phyloP scores from a whole-genome alignment of 2,329 filamentous ascomycete genomes.

The Ustulina deusta region DNA sequence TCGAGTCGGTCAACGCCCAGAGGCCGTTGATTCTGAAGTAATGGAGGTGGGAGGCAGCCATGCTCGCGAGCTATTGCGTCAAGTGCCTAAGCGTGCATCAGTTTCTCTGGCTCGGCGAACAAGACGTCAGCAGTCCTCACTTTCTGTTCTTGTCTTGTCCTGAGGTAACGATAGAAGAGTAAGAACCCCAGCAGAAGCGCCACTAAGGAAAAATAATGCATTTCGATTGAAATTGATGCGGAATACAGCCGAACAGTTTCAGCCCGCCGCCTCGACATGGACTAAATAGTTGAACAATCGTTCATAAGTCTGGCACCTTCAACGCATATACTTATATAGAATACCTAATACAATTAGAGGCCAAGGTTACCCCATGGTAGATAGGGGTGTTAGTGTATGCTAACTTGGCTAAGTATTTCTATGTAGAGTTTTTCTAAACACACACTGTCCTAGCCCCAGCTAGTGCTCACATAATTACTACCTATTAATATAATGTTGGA shows the following conservation, averaged over 20 bases:
- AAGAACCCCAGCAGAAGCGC: conserved; percentile 16
- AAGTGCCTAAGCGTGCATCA: conserved; percentile 20
- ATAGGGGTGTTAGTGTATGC: neutral
- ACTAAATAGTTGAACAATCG: neutral
- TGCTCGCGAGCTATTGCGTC: conserved; percentile 31
- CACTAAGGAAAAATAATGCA: conserved; percentile 21
- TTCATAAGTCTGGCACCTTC: neutral
- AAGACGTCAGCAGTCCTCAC: conserved; percentile 1
- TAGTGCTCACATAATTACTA: too few species aligned
- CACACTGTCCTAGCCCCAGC: neutral
- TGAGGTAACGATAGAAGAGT: conserved; percentile 21
- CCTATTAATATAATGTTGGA: neutral
- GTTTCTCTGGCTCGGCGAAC: neutral
- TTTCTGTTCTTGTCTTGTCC: conserved; percentile 20
- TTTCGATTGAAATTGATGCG: neutral
- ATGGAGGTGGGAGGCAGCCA: conserved; percentile 37
- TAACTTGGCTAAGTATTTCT: neutral
- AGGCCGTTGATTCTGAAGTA: conserved; percentile 37
- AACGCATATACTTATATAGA: neutral
- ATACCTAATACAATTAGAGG: neutral
- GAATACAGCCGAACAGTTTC: neutral
- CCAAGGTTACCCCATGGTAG: neutral
- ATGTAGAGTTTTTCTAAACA: neutral
- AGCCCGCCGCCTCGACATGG: neutral
- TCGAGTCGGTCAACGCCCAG: conserved; percentile 38